These are phyloP conservation scores for Leccinum boreale DNA, from an alignment of 768 basidiomycete species.

Conservation along the genomic window DNA sequence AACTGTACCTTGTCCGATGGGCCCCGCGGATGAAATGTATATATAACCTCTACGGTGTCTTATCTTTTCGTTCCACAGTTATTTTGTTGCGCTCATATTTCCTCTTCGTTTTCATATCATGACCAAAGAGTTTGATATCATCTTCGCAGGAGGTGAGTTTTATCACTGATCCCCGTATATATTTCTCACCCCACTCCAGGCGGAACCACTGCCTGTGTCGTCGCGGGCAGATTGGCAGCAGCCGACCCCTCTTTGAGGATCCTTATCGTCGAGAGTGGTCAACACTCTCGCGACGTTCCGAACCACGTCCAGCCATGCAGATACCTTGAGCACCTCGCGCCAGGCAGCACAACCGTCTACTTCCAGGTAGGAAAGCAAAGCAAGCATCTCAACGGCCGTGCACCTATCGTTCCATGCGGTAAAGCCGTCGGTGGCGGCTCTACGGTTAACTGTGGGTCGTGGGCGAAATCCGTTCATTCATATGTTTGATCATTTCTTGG, in stretches of 20 bases:
- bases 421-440: conserved; percentile 63
- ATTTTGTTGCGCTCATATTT: no score
- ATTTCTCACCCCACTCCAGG: conserved; percentile 18
- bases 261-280: conserved; percentile 59
- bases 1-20: no score
- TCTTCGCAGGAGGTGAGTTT: background rate
- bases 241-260: conserved; percentile 55
- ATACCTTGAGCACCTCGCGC: conserved; percentile 41
- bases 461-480: background rate
- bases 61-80: background rate
- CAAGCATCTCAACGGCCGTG: conserved; percentile 43
- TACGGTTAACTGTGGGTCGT: conserved; percentile 50
- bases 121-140: background rate
- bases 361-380: conserved; percentile 39
- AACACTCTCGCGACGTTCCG: conserved; percentile 44
- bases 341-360: conserved; percentile 42
- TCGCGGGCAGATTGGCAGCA: conserved; percentile 47
- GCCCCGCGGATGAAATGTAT: no score
- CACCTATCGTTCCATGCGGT: conserved; percentile 42
- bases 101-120: background rate
- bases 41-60: background rate
- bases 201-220: conserved; percentile 53
- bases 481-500: background rate
- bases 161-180: background rate
- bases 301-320: conserved; percentile 53